Base-by-base conservation (phyloP, 441 rosid genomes). In the Gossypium trilobum region DNA sequence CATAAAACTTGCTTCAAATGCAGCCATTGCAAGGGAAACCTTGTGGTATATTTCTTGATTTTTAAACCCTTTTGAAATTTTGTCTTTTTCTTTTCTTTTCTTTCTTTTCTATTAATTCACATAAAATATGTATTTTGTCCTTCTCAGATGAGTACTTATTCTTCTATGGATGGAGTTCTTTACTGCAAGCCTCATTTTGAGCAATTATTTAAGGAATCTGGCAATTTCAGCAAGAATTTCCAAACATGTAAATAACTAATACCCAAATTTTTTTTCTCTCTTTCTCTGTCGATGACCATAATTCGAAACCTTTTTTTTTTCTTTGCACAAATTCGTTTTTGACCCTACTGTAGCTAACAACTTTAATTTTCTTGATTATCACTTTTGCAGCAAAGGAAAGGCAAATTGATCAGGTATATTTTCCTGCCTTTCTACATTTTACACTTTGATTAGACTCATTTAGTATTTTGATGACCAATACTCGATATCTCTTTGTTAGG, bases 151-250 rank as follows among this genome's bases (percentile, higher is more conserved):
- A 88, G 96, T 83, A 91, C 88, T 85, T 95, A 95, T 85, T 92
- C 97, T 48, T 95, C 97, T 68, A 95, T 95, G 97, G 99, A 95
- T 82, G 99, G 97, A 68, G 89, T 95, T 68, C 79, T 95, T 39
- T 95, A 87, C 68, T 95, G 99, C 88, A 95, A 84, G 86, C 16
- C 93, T 70, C 99, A 95, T 77, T 95, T 95, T 58, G 99, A 92
- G 82, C 97, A 92, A 63, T 96, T 95, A 56, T 95, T 88, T 80
- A 95, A 92, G 79, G 99, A 94, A 83, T 88, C 94, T 75, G 99
- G 99, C 63, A 88, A 92, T 81, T 94, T 85, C 82, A 91, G 93
- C 90, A 95, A 92, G 88, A 95, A 91, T 78, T 95, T 95, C 59
- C 97, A 89, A 13, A 52, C 88, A 50, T 86, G 98, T 87, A 60